These are phyloP conservation scores for Agrocybe chaxingu DNA, from an alignment of 768 basidiomycete species.

Conservation along the genomic window DNA sequence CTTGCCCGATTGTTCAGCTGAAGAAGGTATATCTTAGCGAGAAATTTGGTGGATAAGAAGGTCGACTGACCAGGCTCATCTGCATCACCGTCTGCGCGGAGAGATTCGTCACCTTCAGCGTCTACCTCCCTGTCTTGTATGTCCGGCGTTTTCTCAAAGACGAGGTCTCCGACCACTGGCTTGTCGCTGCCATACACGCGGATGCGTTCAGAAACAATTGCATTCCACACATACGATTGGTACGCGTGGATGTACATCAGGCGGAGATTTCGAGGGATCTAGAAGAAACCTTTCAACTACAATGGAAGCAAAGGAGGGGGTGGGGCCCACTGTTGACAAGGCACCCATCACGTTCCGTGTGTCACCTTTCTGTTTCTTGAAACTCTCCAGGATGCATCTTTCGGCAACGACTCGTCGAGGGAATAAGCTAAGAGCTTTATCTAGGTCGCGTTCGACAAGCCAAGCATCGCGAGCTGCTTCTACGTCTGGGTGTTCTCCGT, in stretches of 20 bases:
- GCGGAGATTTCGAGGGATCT: constrained; percentile 95
- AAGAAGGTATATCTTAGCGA: neutral
- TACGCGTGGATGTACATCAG: constrained; percentile 99
- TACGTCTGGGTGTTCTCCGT: constrained; percentile 94
- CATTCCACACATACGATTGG: constrained; percentile 98
- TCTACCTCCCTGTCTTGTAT: constrained; percentile 31
- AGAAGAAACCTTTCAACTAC: neutral
- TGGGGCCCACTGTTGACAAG: constrained; percentile 64
- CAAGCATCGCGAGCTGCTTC: constrained; percentile 80
- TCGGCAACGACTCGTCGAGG: constrained; percentile 93
- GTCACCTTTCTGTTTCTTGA: constrained; percentile 74
- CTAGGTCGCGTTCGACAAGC: constrained; percentile 79
- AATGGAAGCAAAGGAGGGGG: neutral
- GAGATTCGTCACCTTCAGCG: constrained; percentile 20
- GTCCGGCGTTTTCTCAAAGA: constrained; percentile 54
- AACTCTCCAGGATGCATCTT: constrained; percentile 87
- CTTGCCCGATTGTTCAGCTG: constrained; percentile 25
- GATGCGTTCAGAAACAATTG: constrained; percentile 92
- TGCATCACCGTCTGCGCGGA: constrained; percentile 10
- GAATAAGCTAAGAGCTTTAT: constrained; percentile 80
- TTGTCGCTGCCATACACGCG: constrained; percentile 68
- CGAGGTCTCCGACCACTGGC: constrained; percentile 87
- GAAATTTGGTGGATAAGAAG: neutral
- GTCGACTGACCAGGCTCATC: constrained; percentile 21
- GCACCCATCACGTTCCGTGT: constrained; percentile 86